Evolutionary conservation across 1,284 basidiomycete species (phyloP), one percentile per base, ranked within the genome.

Genomic region (Rhizopogon parksii): DNA sequence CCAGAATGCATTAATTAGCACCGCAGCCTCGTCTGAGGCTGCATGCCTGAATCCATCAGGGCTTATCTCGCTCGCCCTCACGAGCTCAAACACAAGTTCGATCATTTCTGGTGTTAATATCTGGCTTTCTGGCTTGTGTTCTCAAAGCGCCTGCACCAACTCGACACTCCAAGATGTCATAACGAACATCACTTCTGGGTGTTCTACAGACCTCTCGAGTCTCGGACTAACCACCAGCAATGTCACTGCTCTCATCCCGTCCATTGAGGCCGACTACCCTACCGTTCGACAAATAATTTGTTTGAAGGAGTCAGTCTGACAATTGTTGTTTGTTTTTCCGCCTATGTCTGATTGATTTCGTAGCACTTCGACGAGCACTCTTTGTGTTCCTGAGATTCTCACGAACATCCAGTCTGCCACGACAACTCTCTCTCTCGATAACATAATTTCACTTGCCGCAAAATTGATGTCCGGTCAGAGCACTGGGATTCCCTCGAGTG

Each of bases 81-180:
- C 68, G 6, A 60, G 66, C 46, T 50, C 66, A 2, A 72, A 69
- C 56, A 34, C 49, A 24, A 59, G 68, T 7, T 83, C 82, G 2
- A 53, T 85, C 43, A 67, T 85, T 37, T 57, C 62, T 2, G 72
- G 77, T 6, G 57, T 87, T 52, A 70, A 82, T 64, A 72, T 43
- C 36, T 85, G 83, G 84, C 64, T 86, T 49, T 71, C 67, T 1
- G 75, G 73, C 32, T 32, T 83, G 47, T 88, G 85, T 64, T 56
- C 69, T 27, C 69, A 72, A 43, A 63, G 70, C 2, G 64, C 77
- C n/a, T 88, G 85, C 66, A 74, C 68, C 53, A 83, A 85, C 58
- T 64, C 66, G 27, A 77, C 78, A 3, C 69, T 77, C 60, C 63
- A 74, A 12, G 59, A 68, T 6, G 66, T 85, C 34, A 57, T 75